phyloP scores from a whole-genome alignment of 179 eudicot genomes.

The Corrigiola litoralis region DNA sequence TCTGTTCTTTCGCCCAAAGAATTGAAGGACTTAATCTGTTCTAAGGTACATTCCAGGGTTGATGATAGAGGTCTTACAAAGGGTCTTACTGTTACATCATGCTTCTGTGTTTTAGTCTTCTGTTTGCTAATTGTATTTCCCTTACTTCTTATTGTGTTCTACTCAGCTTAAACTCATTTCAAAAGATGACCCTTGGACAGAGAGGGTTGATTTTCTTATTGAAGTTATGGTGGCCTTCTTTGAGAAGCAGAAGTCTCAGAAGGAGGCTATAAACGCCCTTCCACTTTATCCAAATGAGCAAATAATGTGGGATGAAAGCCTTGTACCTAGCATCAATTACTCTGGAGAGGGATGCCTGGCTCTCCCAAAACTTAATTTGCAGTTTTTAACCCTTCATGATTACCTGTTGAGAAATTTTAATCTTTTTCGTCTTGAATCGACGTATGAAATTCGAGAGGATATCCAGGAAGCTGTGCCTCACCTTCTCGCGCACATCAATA shows the following conservation, averaged over 20 bases:
- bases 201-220: conserved; percentile 90
- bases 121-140: conserved; percentile 13
- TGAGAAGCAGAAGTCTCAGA: conserved; percentile 88
- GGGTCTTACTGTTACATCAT: background rate
- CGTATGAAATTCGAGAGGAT: conserved; percentile 96
- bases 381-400: conserved; percentile 92
- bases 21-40: conserved; percentile 79
- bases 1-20: conserved; percentile 74
- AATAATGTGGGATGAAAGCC: conserved; percentile 99
- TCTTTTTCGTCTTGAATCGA: conserved; percentile 97
- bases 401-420: conserved; percentile 91
- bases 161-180: conserved; percentile 86
- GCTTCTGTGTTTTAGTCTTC: background rate
- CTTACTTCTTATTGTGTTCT: conserved; percentile 1
- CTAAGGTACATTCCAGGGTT: conserved; percentile 45
- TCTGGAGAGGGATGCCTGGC: conserved; percentile 99
- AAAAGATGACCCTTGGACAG: conserved; percentile 86
- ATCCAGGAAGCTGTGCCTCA: conserved; percentile 98
- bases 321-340: conserved; percentile 95
- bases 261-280: conserved; percentile 94
- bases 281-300: conserved; percentile 97
- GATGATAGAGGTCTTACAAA: background rate
- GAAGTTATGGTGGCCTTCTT: conserved; percentile 96
- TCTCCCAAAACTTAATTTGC: conserved; percentile 91
- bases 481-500: conserved; percentile 76